Evolutionary conservation across 768 basidiomycete genomes (phyloP), one percentile per base, ranked within the genome.

Genomic region (Paxillus ammoniavirescens): DNA sequence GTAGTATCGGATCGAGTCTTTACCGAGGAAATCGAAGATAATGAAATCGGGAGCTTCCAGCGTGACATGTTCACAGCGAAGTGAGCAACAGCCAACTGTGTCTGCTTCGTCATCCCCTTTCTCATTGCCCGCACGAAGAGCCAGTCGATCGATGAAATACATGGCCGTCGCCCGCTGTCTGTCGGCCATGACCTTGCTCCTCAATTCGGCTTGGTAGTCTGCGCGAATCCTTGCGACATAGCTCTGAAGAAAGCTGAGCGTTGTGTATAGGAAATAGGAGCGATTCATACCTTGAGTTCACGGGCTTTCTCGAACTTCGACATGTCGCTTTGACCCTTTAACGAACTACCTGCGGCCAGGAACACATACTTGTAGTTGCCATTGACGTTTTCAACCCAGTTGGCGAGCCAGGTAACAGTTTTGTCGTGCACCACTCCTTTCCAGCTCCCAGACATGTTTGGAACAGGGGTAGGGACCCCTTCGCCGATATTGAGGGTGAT

Each of bases 71-170:
- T 98, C 93, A 70, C 89, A 96, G 30, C 95, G 91, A 46, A 99
- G 75, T 4, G 97, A 99, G 71, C 97, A 99, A 73, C 97, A 98
- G 67, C 97, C 97, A 52, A 98, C 94, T 0, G 97, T 99, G 68
- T 99, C 97, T 1, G 97, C 97, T 72, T 98, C 97, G 61, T 99
- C 97, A 64, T 98, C 97, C 42, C 96, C 97, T 72, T 99, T 99
- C 76, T 99, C 97, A 73, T 98, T 98, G 59, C 97, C 97, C 44
- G 95, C 95, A 80, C 97, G 91, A 69, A 99, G 89, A 35, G 97
- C 97, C 35, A 98, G 81, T 65, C 85, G 84, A 73, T 99, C 97
- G 64, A 99, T 98, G 74, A 99, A 93, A 71, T 99, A 99, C 87
- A 99, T 91, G 14, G 97, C 91, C 1, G 96, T 98, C n/a, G 97